Evolutionary conservation across 2,329 filamentous ascomycete genomes (phyloP).

Genomic region (Diplodia sapinea): DNA sequence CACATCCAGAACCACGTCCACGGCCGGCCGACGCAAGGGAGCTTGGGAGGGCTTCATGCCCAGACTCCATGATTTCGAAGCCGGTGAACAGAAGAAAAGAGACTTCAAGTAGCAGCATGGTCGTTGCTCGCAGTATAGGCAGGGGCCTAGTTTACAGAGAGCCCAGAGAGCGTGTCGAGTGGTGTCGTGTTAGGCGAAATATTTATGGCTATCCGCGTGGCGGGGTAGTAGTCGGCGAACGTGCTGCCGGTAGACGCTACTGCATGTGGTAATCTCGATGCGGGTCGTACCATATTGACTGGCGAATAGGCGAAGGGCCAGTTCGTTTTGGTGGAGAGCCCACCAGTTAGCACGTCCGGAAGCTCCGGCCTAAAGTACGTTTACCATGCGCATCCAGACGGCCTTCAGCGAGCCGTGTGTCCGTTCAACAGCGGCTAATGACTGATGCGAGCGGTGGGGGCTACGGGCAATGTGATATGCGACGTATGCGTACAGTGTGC

Average conservation of each 20-base stretch:
- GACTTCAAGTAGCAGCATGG: too few species aligned
- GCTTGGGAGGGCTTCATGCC: not conserved
- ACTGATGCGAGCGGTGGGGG: not conserved
- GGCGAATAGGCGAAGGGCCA: conserved; percentile 3
- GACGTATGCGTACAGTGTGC: too few species aligned
- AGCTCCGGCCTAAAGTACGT: not conserved
- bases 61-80: not conserved
- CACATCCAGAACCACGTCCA: too few species aligned
- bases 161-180: not conserved
- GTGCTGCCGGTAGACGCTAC: conserved; percentile 15
- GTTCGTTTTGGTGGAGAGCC: not conserved
- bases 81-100: too few species aligned
- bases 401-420: not conserved
- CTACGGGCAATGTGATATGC: not conserved
- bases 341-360: not conserved
- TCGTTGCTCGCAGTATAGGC: not conserved
- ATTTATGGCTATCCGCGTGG: conserved; percentile 1
- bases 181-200: not conserved
- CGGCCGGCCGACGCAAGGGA: not conserved
- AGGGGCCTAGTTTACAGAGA: not conserved
- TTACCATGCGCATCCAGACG: not conserved
- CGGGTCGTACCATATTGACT: conserved; percentile 5
- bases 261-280: conserved; percentile 19
- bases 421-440: not conserved
- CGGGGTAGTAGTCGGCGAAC: not conserved